These are phyloP conservation scores for Tylopilus orsonianus DNA, from an alignment of 1,284 basidiomycete species.

Conservation along the genomic window DNA sequence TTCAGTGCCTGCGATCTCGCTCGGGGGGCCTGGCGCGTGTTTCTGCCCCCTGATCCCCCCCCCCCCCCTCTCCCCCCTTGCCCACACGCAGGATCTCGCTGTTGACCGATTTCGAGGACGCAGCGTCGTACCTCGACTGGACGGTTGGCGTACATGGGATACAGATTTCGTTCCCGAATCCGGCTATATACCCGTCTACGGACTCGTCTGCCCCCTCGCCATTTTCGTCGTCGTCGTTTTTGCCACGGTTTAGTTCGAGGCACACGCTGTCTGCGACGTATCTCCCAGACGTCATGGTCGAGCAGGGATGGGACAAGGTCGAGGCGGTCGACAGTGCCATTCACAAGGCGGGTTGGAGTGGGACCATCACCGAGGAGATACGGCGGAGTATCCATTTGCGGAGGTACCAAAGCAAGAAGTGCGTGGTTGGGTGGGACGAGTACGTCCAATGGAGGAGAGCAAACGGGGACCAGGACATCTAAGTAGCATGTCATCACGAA, in stretches of 20 bases:
- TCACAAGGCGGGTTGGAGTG: slow-evolving; percentile 88
- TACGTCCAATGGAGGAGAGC: slow-evolving; percentile 71
- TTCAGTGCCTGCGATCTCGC: too few species aligned
- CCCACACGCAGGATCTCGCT: slow-evolving; percentile 77
- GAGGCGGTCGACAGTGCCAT: slow-evolving; percentile 91
- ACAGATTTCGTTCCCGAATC: slow-evolving; percentile 84
- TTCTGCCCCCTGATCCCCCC: not conserved
- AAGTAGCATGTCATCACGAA: not conserved
- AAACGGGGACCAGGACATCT: slow-evolving; percentile 39
- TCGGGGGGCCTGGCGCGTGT: not conserved
- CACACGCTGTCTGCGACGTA: slow-evolving; percentile 85
- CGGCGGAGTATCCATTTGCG: slow-evolving; percentile 76
- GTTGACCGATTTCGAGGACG: slow-evolving; percentile 90
- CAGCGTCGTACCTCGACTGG: slow-evolving; percentile 88
- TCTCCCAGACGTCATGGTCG: slow-evolving; percentile 89
- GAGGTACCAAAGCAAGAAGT: slow-evolving; percentile 84
- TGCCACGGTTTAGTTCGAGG: slow-evolving; percentile 54
- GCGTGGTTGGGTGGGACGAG: slow-evolving; percentile 71
- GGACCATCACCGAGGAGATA: slow-evolving; percentile 80
- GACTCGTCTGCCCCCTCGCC: slow-evolving; percentile 64
- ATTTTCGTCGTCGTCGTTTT: slow-evolving; percentile 59
- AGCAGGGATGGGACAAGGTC: slow-evolving; percentile 91
- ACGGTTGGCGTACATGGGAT: slow-evolving; percentile 91
- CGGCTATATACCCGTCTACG: slow-evolving; percentile 51
- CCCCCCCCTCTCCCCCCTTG: too few species aligned